phyloP scores from a whole-genome alignment of 2,329 filamentous ascomycete species.

The Penicillium sp. region DNA sequence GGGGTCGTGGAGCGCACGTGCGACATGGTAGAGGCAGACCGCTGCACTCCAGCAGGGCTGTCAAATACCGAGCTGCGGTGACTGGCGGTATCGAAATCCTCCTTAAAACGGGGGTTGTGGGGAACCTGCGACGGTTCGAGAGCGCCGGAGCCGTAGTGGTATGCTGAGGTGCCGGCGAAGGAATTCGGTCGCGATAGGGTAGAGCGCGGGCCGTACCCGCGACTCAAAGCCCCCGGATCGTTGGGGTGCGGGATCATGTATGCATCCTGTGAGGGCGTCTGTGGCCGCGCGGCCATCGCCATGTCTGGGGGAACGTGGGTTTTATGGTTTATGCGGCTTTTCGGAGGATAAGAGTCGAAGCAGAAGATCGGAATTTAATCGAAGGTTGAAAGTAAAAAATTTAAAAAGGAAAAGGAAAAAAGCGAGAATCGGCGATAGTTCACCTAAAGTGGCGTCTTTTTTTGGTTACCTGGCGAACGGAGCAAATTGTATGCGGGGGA shows the following conservation, averaged over 20 bases:
- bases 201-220: conserved; percentile 31
- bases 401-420: conserved; percentile 4
- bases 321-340: conserved; percentile 3
- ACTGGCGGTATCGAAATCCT: conserved; percentile 38
- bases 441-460: conserved; percentile 12
- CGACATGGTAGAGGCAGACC: conserved; percentile 44
- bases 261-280: conserved; percentile 41
- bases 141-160: conserved; percentile 37
- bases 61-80: conserved; percentile 38
- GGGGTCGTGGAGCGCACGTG: conserved; percentile 41
- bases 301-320: conserved; percentile 31
- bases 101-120: conserved; percentile 40
- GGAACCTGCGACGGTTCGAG: conserved; percentile 32
- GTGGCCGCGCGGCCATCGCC: conserved; percentile 39
- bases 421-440: conserved; percentile 4
- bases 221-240: conserved; percentile 31
- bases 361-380: conserved; percentile 4
- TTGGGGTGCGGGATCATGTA: conserved; percentile 33
- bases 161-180: conserved; percentile 38
- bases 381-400: conserved; percentile 9
- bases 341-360: background rate
- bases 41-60: conserved; percentile 33
- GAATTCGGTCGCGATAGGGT: conserved; percentile 43
- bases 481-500: conserved; percentile 32
- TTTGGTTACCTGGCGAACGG: conserved; percentile 36